Percentiles rank a stretch among this genome's conserved stretches.
These are phyloP conservation scores for Fusarium succisae DNA, from an alignment of 2,329 filamentous ascomycete genomes.

Conservation along the genomic window DNA sequence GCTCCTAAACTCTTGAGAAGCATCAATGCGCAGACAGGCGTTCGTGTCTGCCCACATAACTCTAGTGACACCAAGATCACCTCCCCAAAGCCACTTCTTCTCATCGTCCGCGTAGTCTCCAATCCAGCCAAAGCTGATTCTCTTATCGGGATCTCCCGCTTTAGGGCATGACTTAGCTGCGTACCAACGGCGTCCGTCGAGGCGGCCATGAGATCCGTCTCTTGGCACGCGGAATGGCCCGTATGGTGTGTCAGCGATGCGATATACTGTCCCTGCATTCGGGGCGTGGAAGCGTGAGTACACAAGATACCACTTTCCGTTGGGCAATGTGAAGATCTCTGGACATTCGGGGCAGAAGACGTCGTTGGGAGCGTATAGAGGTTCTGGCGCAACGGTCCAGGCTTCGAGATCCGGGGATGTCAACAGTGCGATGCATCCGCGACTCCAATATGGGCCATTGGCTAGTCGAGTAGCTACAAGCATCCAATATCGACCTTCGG, in stretches of 20 bases:
- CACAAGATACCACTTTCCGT: constrained; percentile 49
- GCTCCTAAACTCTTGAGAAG: constrained; percentile 36
- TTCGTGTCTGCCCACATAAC: constrained; percentile 43
- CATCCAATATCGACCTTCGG: constrained; percentile 49
- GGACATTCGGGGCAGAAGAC: constrained; percentile 51
- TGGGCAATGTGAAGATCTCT: constrained; percentile 48
- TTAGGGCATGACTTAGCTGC: constrained; percentile 49
- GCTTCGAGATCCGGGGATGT: constrained; percentile 46
- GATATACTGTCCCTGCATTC: constrained; percentile 49
- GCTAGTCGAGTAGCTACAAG: constrained; percentile 48
- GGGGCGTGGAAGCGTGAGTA: constrained; percentile 49
- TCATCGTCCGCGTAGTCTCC: constrained; percentile 47
- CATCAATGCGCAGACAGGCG: constrained; percentile 41
- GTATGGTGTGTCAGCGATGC: constrained; percentile 46
- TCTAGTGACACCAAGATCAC: constrained; percentile 47
- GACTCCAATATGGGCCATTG: constrained; percentile 47
- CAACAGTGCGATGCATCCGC: constrained; percentile 50
- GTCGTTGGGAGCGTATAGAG: constrained; percentile 48
- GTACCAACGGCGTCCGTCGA: constrained; percentile 50
- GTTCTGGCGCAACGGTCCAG: constrained; percentile 46
- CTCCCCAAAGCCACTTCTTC: constrained; percentile 51
- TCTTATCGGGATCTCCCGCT: constrained; percentile 40
- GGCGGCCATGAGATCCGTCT: constrained; percentile 46
- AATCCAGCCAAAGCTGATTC: constrained; percentile 49
- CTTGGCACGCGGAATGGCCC: constrained; percentile 49